Evolutionary conservation across 768 basidiomycete species (phyloP).

Genomic region (Podaxis sp.): DNA sequence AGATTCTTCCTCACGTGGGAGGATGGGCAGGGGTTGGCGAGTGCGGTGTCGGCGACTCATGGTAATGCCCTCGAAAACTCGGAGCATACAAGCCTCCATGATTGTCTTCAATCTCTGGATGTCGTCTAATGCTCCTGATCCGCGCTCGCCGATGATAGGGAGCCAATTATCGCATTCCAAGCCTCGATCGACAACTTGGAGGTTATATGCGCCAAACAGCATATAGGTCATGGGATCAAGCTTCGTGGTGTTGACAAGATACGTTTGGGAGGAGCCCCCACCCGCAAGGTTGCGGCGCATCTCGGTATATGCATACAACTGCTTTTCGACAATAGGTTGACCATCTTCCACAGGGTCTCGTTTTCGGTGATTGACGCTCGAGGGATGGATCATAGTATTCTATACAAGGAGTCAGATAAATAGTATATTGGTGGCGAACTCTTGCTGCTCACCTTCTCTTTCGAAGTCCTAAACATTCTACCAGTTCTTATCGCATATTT

Average conservation of each 20-base stretch:
- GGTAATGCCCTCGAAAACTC: conserved; percentile 85
- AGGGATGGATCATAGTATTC: conserved; percentile 77
- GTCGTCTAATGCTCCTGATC: conserved; percentile 61
- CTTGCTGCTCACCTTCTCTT: conserved; percentile 66
- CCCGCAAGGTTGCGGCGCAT: conserved; percentile 74
- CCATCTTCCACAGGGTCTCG: conserved; percentile 30
- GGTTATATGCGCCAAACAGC: conserved; percentile 83
- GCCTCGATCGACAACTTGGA: conserved; percentile 65
- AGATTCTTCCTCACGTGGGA: conserved; percentile 45
- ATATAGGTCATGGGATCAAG: conserved; percentile 88
- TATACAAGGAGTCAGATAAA: conserved; percentile 24
- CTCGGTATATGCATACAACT: conserved; percentile 78
- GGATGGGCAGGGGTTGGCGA: conserved; percentile 25
- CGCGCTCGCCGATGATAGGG: conserved; percentile 69
- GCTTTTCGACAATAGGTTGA: conserved; percentile 47
- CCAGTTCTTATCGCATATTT: conserved; percentile 82
- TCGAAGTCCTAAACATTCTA: conserved; percentile 67
- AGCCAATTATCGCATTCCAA: conserved; percentile 91
- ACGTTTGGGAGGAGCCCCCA: conserved; percentile 50
- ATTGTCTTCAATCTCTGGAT: conserved; percentile 75
- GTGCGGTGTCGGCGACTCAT: conserved; percentile 34
- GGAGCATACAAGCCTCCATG: conserved; percentile 80
- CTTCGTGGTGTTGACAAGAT: conserved; percentile 75
- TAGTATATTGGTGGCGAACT: conserved; percentile 3
- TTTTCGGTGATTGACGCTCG: conserved; percentile 79